Base-by-base conservation (phyloP, 2,329 filamentous ascomycete species). In the Alternaria novae-zelandiae region DNA sequence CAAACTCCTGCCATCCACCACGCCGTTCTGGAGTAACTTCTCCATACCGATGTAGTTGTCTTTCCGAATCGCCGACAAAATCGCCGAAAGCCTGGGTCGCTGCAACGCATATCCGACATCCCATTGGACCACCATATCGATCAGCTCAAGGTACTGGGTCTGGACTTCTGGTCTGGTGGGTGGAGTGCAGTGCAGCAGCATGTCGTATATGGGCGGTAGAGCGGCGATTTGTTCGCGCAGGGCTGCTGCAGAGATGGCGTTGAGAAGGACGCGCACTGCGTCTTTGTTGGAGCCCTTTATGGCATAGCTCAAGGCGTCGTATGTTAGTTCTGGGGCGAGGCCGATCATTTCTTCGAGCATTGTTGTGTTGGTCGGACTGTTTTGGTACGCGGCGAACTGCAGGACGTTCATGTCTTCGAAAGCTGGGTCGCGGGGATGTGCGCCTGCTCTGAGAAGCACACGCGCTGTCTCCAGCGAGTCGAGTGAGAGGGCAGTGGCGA, bases 41-140 rank as follows among this genome's bases (percentile, higher is more conserved):
- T 70, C 64, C 32, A 69, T 63, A 8, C 61, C 66, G 12, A 61
- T 56, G 21, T 69, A 70, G n/a, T 71, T 70, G 25, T 71, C 63
- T 26, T 59, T 63, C 4, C 63, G 63, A 20, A 71, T 71, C 1
- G 69, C 69, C 23, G 63, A 67, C 8, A 71, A 54, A 7, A 71
- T 66, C 23, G 60, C 61, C 11, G 68, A 60, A 23, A 71, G 60
- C 41, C 63, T 64, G 10, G 69, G 68, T 20, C 57, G 47, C 13
- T 68, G 57, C 15, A 71, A 44, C 21, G 59, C 64, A 45, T 17
- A 41, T 41, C 30, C 67, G 13, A 59, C 65, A 53, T 71, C 69
- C 69, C 69, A 71, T 20, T 61, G 57, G 43, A 62, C 26, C 1
- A 70, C 54, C 67, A 70, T 70, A 4, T 64, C 60, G 25, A 71